These are phyloP conservation scores for Funneliformis mosseae DNA, from an alignment of 192 early-diverging fungal genomes.

Conservation along the genomic window DNA sequence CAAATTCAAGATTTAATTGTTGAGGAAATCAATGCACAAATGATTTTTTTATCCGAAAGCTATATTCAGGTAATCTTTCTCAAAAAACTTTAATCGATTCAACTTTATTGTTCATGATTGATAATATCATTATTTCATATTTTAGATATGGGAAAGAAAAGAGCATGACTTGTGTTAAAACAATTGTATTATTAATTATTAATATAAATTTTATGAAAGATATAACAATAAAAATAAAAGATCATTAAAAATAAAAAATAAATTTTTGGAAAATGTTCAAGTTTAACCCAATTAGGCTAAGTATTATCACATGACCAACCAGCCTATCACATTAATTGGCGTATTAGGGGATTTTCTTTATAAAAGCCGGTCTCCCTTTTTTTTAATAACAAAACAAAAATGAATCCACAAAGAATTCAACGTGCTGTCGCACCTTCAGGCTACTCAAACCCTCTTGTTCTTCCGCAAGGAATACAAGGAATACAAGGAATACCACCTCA, in stretches of 20 bases:
- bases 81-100: not conserved
- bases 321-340: no score
- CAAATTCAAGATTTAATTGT: slow-evolving; percentile 93
- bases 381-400: not conserved
- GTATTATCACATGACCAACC: no score
- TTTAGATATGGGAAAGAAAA: slow-evolving; percentile 43
- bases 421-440: not conserved
- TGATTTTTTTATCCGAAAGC: slow-evolving; percentile 90
- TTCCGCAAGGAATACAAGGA: not conserved
- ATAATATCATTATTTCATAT: slow-evolving; percentile 8
- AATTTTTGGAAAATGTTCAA: no score
- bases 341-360: no score
- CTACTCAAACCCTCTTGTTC: not conserved
- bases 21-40: slow-evolving; percentile 90
- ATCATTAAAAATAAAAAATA: no score
- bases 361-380: not conserved
- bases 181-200: not conserved
- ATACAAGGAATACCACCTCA: not conserved
- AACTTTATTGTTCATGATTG: not conserved
- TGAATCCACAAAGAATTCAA: not conserved
- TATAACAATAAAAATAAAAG: no score
- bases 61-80: slow-evolving; percentile 78
- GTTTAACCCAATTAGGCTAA: no score
- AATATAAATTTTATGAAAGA: not conserved
- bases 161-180: not conserved